phyloP scores from a whole-genome alignment of 2,329 filamentous ascomycete species.

The Parascedosporium putredinis region DNA sequence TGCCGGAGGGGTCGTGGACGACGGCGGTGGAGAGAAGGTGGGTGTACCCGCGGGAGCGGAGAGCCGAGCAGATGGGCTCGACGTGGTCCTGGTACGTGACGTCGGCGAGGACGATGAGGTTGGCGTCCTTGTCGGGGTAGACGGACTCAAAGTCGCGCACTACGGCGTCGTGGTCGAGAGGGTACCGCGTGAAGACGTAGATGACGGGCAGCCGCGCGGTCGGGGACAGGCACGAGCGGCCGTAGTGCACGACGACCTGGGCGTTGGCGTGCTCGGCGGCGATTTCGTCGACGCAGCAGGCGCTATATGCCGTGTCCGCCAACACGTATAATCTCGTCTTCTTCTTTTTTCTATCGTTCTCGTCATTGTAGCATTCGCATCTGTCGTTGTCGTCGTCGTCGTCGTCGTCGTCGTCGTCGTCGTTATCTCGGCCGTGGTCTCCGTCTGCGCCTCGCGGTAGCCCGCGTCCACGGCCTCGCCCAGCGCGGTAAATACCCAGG shows the following conservation, averaged over 20 bases:
- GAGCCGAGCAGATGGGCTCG: constrained; percentile 37
- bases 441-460: too few species aligned
- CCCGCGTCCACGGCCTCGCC: constrained; percentile 12
- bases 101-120: constrained; percentile 77
- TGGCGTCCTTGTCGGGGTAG: constrained; percentile 53
- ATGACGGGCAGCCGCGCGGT: constrained; percentile 80
- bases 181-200: constrained; percentile 74
- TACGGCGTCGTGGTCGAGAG: constrained; percentile 51
- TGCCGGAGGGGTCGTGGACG: constrained; percentile 65
- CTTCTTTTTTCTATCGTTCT: not conserved
- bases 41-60: constrained; percentile 57
- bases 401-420: too few species aligned
- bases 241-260: constrained; percentile 89
- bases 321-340: constrained; percentile 60
- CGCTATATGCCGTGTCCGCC: constrained; percentile 91
- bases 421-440: too few species aligned
- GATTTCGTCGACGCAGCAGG: constrained; percentile 94
- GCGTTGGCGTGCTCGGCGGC: constrained; percentile 89
- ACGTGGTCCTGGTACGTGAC: constrained; percentile 77
- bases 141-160: constrained; percentile 52
- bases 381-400: too few species aligned
- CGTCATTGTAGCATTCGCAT: too few species aligned
- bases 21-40: constrained; percentile 61
- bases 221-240: constrained; percentile 81
- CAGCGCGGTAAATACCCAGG: constrained; percentile 59